phyloP scores from a whole-genome alignment of 176 grass and related monocot species.

The Triticum aestivum region DNA sequence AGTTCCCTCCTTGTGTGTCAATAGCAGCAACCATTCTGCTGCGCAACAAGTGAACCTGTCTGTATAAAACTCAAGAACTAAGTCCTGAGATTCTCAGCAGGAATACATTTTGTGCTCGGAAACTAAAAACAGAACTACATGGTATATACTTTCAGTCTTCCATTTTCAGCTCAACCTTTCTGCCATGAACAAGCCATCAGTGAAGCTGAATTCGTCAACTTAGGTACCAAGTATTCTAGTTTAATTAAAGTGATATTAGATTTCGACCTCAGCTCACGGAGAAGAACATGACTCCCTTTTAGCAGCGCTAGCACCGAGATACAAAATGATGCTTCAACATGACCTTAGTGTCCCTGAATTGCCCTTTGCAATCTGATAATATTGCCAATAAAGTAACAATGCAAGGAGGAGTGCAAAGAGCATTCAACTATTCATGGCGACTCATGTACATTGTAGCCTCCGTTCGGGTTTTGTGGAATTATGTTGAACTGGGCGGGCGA shows the following conservation, averaged over 20 bases:
- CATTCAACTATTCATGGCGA: not conserved
- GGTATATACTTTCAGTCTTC: not conserved
- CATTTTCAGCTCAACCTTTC: not conserved
- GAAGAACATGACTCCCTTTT: not conserved
- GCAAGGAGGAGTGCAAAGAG: not conserved
- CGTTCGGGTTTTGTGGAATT: not conserved
- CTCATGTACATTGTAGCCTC: not conserved
- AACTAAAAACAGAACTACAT: not conserved
- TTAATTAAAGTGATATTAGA: not conserved
- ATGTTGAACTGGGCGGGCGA: conserved; percentile 46
- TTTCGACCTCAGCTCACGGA: not conserved
- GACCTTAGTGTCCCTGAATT: not conserved
- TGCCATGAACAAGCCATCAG: not conserved
- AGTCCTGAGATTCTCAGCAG: not conserved
- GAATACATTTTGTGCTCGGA: not conserved
- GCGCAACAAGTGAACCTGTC: not conserved
- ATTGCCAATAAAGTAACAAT: not conserved
- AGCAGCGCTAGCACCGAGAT: not conserved
- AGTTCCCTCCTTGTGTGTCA: not conserved
- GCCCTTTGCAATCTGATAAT: not conserved
- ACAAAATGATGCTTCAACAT: not conserved
- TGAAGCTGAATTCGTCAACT: not conserved
- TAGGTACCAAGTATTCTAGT: not conserved
- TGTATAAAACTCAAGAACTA: not conserved
- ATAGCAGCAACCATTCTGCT: not conserved